phyloP scores from a whole-genome alignment of 176 grass and related monocot genomes.

The Aegilops sharonensis region DNA sequence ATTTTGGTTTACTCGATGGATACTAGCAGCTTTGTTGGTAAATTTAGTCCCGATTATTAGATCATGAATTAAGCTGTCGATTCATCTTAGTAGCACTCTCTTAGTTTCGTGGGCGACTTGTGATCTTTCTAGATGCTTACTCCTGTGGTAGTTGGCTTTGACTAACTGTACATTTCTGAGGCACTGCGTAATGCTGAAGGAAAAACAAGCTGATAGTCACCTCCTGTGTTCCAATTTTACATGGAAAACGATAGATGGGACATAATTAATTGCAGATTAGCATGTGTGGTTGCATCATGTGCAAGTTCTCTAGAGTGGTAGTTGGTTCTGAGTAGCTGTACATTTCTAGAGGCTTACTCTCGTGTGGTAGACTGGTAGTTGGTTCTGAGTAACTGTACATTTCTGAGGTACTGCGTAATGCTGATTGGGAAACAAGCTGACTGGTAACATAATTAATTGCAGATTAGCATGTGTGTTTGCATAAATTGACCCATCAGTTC shows the following conservation, averaged over 20 bases:
- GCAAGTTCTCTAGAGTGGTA: neutral
- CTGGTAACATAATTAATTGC: no score
- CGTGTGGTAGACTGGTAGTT: neutral
- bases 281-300: neutral
- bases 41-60: neutral
- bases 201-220: neutral
- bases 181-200: conserved; percentile 9
- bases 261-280: neutral
- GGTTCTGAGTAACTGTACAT: conserved; percentile 27
- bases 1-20: neutral
- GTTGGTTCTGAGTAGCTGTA: no score
- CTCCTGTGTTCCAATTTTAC: conserved; percentile 22
- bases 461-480: no score
- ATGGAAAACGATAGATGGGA: neutral
- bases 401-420: no score
- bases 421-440: no score
- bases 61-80: neutral
- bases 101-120: neutral
- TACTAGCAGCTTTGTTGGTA: neutral
- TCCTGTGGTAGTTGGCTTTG: conserved; percentile 24
- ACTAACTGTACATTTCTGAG: conserved; percentile 12
- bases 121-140: neutral
- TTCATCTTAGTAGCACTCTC: neutral
- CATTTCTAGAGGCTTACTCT: no score
- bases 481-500: no score